A percentile compares a stretch with the other conserved stretches of the same genome.
Conservation (phyloP, 805 yeast genomes). For the Saccharomycopsis capsularis region DNA sequence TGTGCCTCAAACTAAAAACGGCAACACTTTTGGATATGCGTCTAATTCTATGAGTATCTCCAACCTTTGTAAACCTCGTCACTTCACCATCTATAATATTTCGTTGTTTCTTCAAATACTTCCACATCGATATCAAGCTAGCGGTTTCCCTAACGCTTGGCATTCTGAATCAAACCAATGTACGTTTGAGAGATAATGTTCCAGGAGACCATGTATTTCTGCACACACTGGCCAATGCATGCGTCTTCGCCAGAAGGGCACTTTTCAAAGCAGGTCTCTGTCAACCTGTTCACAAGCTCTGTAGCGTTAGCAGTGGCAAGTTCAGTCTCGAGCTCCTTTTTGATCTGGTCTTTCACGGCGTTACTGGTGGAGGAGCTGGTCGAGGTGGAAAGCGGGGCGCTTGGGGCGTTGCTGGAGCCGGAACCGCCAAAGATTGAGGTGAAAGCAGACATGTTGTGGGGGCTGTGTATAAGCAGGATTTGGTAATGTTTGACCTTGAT, state of each 20-base stretch:
- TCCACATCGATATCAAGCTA: no score
- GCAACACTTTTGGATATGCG: not conserved
- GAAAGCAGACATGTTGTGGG: slow-evolving; percentile 8
- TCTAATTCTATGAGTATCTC: not conserved
- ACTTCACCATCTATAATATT: slow-evolving; percentile 6
- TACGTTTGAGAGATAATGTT: slow-evolving; percentile 73
- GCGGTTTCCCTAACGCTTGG: not conserved
- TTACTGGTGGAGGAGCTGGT: slow-evolving; percentile 24
- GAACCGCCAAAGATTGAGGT: slow-evolving; percentile 25
- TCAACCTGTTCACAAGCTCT: slow-evolving; percentile 74
- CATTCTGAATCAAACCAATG: slow-evolving; percentile 30
- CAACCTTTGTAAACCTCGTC: not conserved
- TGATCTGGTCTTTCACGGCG: slow-evolving; percentile 54
- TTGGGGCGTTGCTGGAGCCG: slow-evolving; percentile 22
- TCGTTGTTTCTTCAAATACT: no score
- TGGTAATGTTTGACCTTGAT: no score
- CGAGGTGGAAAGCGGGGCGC: slow-evolving; percentile 24
- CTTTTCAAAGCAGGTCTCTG: slow-evolving; percentile 79
- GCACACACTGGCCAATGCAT: slow-evolving; percentile 53
- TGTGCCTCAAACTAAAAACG: not conserved
- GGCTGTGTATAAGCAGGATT: no score
- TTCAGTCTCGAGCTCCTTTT: slow-evolving; percentile 69
- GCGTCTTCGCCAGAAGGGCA: slow-evolving; percentile 56
- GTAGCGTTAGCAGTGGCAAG: slow-evolving; percentile 89
- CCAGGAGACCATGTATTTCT: slow-evolving; percentile 90